Conservation (phyloP, 2,329 filamentous ascomycete genomes). For the Microcyclospora pomicola region DNA sequence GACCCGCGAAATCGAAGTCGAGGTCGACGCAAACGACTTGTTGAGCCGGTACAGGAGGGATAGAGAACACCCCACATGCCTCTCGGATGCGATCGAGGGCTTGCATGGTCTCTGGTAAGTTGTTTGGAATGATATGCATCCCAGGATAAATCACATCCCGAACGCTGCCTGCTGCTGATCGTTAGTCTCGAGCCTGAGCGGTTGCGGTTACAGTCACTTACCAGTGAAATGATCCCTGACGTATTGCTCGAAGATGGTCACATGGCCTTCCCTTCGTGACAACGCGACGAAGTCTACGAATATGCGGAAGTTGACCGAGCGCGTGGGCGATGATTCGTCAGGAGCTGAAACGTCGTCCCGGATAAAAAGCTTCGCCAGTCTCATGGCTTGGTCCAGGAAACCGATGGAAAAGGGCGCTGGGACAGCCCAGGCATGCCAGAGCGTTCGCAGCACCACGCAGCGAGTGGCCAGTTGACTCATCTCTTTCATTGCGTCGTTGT, state of each 20-base stretch:
- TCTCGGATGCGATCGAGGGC: neutral
- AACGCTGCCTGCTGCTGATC: neutral
- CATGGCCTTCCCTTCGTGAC: neutral
- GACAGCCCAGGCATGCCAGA: neutral
- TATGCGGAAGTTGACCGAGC: neutral
- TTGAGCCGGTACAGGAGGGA: too few relatives aligned
- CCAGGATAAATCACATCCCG: neutral
- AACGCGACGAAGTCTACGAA: neutral
- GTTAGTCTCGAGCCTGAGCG: neutral
- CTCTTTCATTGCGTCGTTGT: neutral
- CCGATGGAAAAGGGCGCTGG: neutral
- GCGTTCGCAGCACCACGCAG: neutral
- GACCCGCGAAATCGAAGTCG: too few relatives aligned
- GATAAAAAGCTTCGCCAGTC: neutral
- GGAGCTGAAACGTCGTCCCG: too few relatives aligned
- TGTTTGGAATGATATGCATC: neutral
- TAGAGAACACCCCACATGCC: neutral
- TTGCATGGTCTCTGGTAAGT: neutral
- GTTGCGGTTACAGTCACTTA: too few relatives aligned
- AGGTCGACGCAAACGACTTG: too few relatives aligned
- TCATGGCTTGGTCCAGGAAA: neutral
- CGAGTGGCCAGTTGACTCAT: neutral
- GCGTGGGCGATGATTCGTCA: neutral
- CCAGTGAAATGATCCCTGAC: neutral
- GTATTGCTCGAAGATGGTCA: neutral